Evolutionary conservation across 1,139 yeast species (phyloP).

Genomic region (Groenewaldozyma auringiensis): DNA sequence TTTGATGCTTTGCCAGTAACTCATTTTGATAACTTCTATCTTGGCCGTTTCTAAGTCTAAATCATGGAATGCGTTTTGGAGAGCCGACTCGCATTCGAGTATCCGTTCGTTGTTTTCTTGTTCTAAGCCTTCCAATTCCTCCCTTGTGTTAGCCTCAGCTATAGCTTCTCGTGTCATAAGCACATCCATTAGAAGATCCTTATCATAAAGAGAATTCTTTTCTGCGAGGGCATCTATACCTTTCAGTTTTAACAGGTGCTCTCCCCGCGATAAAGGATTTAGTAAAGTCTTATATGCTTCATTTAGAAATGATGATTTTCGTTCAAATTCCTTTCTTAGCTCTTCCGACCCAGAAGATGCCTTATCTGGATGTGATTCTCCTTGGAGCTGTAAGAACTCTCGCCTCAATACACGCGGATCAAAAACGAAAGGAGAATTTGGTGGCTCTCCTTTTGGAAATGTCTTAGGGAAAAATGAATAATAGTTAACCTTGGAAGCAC

Average conservation of each 20-base stretch:
- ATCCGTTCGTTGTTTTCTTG: constrained; percentile 52
- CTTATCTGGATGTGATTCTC: constrained; percentile 74
- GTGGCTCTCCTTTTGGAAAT: constrained; percentile 64
- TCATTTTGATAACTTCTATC: constrained; percentile 59
- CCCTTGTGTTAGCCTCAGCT: constrained; percentile 52
- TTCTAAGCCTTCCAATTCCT: constrained; percentile 48
- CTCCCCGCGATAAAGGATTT: constrained; percentile 65
- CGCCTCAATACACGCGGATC: constrained; percentile 51
- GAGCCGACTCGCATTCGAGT: constrained; percentile 31
- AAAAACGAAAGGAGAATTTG: constrained; percentile 51
- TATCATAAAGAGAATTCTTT: constrained; percentile 38
- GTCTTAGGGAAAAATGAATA: constrained; percentile 69
- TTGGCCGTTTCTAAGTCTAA: constrained; percentile 51
- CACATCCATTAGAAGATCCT: constrained; percentile 59
- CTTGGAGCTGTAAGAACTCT: constrained; percentile 69
- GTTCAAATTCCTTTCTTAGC: constrained; percentile 20
- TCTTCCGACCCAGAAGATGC: constrained; percentile 27
- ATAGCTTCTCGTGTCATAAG: constrained; percentile 74
- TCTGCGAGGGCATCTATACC: constrained; percentile 34
- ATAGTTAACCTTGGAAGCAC: no score
- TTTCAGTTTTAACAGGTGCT: constrained; percentile 42
- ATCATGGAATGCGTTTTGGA: constrained; percentile 33
- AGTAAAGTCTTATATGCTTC: constrained; percentile 64
- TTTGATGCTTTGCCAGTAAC: constrained; percentile 78
- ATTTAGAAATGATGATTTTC: constrained; percentile 51